A percentile compares a stretch with the other conserved stretches of the same genome.
Evolutionary conservation across 768 basidiomycete species (phyloP).

Genomic region (Obba rivulosa): DNA sequence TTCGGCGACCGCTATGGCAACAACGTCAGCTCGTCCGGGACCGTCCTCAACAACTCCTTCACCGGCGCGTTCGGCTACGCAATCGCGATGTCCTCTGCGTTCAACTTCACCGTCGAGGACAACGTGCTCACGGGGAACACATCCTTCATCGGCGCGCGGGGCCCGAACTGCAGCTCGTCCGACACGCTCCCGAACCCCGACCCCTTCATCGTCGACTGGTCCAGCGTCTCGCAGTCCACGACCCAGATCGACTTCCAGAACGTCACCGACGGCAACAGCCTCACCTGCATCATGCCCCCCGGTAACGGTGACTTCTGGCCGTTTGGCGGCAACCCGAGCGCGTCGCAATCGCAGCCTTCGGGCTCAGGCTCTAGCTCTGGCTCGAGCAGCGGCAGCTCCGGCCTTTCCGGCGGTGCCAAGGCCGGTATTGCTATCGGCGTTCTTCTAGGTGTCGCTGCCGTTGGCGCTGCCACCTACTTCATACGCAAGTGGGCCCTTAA

Average conservation of each 20-base stretch:
- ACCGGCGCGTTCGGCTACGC: slow-evolving; percentile 72
- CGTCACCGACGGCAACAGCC: slow-evolving; percentile 47
- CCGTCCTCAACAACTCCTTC: slow-evolving; percentile 51
- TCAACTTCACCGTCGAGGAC: slow-evolving; percentile 60
- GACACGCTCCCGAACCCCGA: slow-evolving; percentile 48
- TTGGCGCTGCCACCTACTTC: slow-evolving; percentile 39
- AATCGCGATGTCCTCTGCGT: slow-evolving; percentile 58
- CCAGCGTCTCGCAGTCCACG: slow-evolving; percentile 32
- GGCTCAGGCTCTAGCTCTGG: slow-evolving; percentile 9
- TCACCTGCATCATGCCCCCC: slow-evolving; percentile 68
- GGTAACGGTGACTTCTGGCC: slow-evolving; percentile 71
- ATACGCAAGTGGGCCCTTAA: slow-evolving; percentile 43
- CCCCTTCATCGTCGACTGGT: slow-evolving; percentile 53
- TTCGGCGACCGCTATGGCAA: slow-evolving; percentile 54
- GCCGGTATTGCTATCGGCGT: slow-evolving; percentile 50
- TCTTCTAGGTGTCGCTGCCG: slow-evolving; percentile 37
- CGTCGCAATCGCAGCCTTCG: not conserved
- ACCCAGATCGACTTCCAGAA: slow-evolving; percentile 49
- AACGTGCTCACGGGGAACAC: slow-evolving; percentile 65
- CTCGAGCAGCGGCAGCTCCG: slow-evolving; percentile 8
- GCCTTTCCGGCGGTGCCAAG: slow-evolving; percentile 30
- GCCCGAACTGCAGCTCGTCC: slow-evolving; percentile 54
- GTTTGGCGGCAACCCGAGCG: slow-evolving; percentile 45
- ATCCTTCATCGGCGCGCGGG: slow-evolving; percentile 66
- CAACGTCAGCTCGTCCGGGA: slow-evolving; percentile 49